phyloP scores from a whole-genome alignment of 78 protist species.

The Bodo saltans region DNA sequence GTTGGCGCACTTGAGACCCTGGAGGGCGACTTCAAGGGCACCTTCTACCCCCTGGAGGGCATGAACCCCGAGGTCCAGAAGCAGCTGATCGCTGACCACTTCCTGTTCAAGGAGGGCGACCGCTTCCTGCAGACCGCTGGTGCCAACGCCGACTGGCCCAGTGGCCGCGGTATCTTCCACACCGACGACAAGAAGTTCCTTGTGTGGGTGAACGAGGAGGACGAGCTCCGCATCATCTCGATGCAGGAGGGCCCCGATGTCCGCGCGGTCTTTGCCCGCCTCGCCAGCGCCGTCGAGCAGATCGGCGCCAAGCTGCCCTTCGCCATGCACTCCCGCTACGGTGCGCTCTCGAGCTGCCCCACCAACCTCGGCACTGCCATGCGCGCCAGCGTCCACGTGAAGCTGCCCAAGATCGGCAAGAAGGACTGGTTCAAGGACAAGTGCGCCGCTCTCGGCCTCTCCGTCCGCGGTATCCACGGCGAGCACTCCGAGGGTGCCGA shows the following conservation, averaged over 20 bases:
- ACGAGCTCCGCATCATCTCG: constrained; percentile 30
- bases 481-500: too few species aligned
- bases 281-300: constrained; percentile 2
- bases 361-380: constrained; percentile 37
- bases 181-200: constrained; percentile 18
- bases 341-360: constrained; percentile 27
- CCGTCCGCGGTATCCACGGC: too few species aligned
- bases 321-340: background rate
- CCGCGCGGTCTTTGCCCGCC: constrained; percentile 5
- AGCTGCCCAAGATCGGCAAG: background rate
- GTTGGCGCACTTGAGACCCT: constrained; percentile 14
- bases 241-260: constrained; percentile 34
- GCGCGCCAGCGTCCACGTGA: constrained; percentile 3
- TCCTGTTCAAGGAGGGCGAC: constrained; percentile 34
- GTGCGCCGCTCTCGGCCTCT: too few species aligned
- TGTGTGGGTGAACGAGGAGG: constrained; percentile 42
- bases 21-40: constrained; percentile 19
- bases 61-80: constrained; percentile 16
- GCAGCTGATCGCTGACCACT: constrained; percentile 1
- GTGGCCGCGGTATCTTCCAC: constrained; percentile 29
- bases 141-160: constrained; percentile 34
- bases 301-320: background rate
- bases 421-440: background rate
- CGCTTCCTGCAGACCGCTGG: constrained; percentile 18
- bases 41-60: constrained; percentile 20